Percentiles rank a stretch among this genome's conserved stretches.
These are phyloP conservation scores for Populus simonii DNA, from an alignment of 345 rosid genomes.

Conservation along the genomic window DNA sequence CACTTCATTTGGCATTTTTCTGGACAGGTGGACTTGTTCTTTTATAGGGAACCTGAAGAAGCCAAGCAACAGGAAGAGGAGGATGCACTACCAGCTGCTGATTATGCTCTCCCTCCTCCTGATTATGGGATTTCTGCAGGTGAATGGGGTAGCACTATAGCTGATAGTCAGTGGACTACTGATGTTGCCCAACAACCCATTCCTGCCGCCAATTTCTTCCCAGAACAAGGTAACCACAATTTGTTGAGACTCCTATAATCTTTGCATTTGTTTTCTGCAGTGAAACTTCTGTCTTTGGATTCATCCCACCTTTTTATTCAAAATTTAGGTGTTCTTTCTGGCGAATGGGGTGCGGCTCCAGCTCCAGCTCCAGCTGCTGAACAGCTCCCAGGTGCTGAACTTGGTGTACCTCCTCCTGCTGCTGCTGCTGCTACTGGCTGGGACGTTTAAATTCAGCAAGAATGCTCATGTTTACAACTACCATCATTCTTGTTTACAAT, in stretches of 20 bases:
- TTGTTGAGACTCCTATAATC: background rate
- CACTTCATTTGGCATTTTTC: background rate
- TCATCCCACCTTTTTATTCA: background rate
- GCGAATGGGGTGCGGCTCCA: constrained; percentile 44
- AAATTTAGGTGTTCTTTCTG: constrained; percentile 5
- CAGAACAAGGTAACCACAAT: constrained; percentile 30
- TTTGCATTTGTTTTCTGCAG: constrained; percentile 8
- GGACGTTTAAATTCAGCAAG: constrained; percentile 29
- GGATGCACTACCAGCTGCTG: constrained; percentile 28
- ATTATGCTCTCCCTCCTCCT: constrained; percentile 23
- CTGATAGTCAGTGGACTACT: constrained; percentile 59
- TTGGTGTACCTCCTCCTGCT: constrained; percentile 3
- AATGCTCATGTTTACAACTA: constrained; percentile 5
- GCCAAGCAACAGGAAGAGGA: constrained; percentile 32
- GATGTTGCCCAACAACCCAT: constrained; percentile 54
- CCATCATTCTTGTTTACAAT: constrained; percentile 2
- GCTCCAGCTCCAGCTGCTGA: constrained; percentile 21
- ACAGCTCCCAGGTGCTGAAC: background rate
- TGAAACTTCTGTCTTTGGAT: background rate
- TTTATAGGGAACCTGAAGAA: constrained; percentile 30
- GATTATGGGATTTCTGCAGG: constrained; percentile 34
- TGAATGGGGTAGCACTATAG: constrained; percentile 54
- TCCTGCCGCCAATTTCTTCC: constrained; percentile 37
- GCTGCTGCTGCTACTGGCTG: constrained; percentile 29
- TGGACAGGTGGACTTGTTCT: constrained; percentile 25